A percentile compares a stretch with the other conserved stretches of the same genome.
phyloP scores from a whole-genome alignment of 2,329 filamentous ascomycete species.

The Diaporthe amygdali region DNA sequence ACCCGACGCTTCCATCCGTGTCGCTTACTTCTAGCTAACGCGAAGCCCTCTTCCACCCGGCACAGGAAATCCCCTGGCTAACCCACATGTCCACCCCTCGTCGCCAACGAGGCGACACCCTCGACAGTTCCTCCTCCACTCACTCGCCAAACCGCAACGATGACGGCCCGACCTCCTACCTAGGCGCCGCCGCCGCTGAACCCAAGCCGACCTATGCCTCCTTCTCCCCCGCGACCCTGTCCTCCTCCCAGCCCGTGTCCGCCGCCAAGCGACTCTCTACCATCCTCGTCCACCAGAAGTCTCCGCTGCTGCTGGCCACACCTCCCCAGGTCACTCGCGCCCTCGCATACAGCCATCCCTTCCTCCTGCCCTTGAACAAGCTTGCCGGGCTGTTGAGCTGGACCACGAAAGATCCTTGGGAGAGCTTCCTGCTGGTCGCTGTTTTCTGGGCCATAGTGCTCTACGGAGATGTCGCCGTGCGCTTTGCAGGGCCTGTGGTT shows the following conservation, averaged over 20 bases:
- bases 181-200: slow-evolving; percentile 57
- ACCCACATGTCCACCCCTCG: slow-evolving; percentile 27
- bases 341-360: slow-evolving; percentile 94
- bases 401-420: slow-evolving; percentile 94
- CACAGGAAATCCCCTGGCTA: slow-evolving; percentile 25
- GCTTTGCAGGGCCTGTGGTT: slow-evolving; percentile 82
- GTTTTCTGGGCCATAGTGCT: slow-evolving; percentile 85
- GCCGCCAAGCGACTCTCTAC: slow-evolving; percentile 82
- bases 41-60: not conserved
- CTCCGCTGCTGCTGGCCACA: slow-evolving; percentile 87
- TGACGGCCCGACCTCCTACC: slow-evolving; percentile 58
- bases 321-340: slow-evolving; percentile 94
- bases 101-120: slow-evolving; percentile 23
- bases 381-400: slow-evolving; percentile 87
- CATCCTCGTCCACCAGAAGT: slow-evolving; percentile 96
- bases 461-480: slow-evolving; percentile 84
- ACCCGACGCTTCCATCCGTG: not conserved
- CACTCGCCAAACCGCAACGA: slow-evolving; percentile 47
- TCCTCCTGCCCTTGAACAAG: slow-evolving; percentile 87
- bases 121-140: slow-evolving; percentile 20
- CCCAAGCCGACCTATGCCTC: slow-evolving; percentile 79
- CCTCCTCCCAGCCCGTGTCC: slow-evolving; percentile 63
- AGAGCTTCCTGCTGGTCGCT: slow-evolving; percentile 89
- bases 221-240: slow-evolving; percentile 85
- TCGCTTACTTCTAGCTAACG: not conserved